Percentiles rank a stretch among this genome's conserved stretches.
Evolutionary conservation across 2,329 filamentous ascomycete species (phyloP).

Genomic region (Lasiodiplodia hormozganensis): DNA sequence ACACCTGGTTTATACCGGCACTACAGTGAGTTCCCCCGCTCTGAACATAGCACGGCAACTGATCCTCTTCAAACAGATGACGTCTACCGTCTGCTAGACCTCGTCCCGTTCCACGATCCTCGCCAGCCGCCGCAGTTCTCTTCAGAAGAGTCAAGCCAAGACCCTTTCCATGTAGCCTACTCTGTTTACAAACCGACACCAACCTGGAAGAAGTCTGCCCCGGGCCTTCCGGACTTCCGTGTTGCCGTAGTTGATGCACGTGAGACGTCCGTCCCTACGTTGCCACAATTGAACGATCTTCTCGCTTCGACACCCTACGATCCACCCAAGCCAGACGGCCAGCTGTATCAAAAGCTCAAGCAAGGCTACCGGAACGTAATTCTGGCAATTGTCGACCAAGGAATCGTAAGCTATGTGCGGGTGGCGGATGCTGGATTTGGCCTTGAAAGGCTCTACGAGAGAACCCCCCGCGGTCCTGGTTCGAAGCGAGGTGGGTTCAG

Average conservation of each 20-base stretch:
- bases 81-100: slow-evolving; percentile 77
- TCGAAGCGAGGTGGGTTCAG: slow-evolving; percentile 40
- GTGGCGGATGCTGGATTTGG: slow-evolving; percentile 81
- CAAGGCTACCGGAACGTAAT: slow-evolving; percentile 85
- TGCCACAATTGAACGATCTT: slow-evolving; percentile 73
- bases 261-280: slow-evolving; percentile 72
- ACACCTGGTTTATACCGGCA: slow-evolving; percentile 61
- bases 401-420: slow-evolving; percentile 85
- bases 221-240: slow-evolving; percentile 80
- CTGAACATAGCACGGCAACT: slow-evolving; percentile 51
- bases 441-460: slow-evolving; percentile 67
- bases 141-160: slow-evolving; percentile 34
- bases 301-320: slow-evolving; percentile 76
- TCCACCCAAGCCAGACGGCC: slow-evolving; percentile 61
- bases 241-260: slow-evolving; percentile 82
- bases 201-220: slow-evolving; percentile 69
- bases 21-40: slow-evolving; percentile 51
- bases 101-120: slow-evolving; percentile 76
- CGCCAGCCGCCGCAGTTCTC: slow-evolving; percentile 41
- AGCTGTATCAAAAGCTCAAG: slow-evolving; percentile 79
- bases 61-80: slow-evolving; percentile 48
- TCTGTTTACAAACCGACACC: slow-evolving; percentile 79
- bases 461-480: slow-evolving; percentile 58
- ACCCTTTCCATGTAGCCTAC: slow-evolving; percentile 76
- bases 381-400: slow-evolving; percentile 87